Evolutionary conservation across 768 basidiomycete genomes (phyloP), one percentile per base, ranked within the genome.

Genomic region (Gyrodon lividus): DNA sequence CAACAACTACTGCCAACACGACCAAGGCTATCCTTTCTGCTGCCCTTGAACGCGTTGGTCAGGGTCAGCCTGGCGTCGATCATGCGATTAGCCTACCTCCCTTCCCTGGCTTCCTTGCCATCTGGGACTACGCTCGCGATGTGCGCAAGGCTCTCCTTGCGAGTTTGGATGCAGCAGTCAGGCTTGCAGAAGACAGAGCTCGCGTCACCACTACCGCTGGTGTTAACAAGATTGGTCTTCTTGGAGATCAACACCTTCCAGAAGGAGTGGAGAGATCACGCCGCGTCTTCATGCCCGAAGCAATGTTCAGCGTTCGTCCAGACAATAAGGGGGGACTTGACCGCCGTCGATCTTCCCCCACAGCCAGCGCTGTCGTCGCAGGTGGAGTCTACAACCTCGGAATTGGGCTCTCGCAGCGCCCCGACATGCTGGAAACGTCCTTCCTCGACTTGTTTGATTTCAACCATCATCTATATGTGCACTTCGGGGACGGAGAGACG

Each of bases 271-370:
- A 93, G 66, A 77, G 91, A 35, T 83, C 82, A 43, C 79, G 83
- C 50, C 78, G 92, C 23, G 83, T 96, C 12, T 99, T 99, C 77
- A 84, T 91, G 74, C 92, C 96, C n/a, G 89, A 96, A 65, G 96
- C 92, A 13, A 98, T 99, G 97, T 99, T 98, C 73, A 82, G 81
- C 48, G 70, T 78, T 38, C 76, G 75, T 20, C 66, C 72, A 24
- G 68, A 77, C 46, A 69, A 77, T 54, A 77, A 63, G 58, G 63
- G 71, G 50, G 71, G 72, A 4, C 73, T 52, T 51, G 67, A 38
- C 62, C 72, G 48, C 69, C 75, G 46, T 72, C 76, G 43, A 12
- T 65, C 57, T 59, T 33, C 62, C 57, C n/a, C 61, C 49, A 65
- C 54, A 57, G 44, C 65, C 24, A 78, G 81, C 4, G 74, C 79